Conservation (phyloP, 345 rosid genomes). For the Sisymbrium altissimum region DNA sequence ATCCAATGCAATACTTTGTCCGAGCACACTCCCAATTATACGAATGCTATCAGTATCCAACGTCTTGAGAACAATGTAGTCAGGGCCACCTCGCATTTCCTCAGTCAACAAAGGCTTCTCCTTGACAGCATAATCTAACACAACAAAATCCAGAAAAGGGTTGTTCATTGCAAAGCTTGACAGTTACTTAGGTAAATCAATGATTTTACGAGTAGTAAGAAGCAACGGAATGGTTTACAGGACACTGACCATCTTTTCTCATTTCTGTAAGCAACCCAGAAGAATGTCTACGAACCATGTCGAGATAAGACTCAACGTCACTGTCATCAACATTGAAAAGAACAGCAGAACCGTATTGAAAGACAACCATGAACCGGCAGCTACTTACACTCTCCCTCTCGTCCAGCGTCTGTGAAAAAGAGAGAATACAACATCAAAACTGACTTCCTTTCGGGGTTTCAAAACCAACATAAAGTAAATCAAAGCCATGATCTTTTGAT, state of each 20-base stretch:
- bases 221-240: not conserved
- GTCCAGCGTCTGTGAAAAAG: constrained; percentile 46
- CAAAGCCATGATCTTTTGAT: not conserved
- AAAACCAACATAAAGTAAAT: not conserved
- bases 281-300: constrained; percentile 66
- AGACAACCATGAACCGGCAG: constrained; percentile 74
- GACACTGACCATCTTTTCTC: constrained; percentile 69
- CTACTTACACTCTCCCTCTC: constrained; percentile 40
- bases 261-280: constrained; percentile 77
- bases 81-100: constrained; percentile 89
- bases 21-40: constrained; percentile 88
- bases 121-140: constrained; percentile 78
- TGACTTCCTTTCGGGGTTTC: not conserved
- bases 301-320: constrained; percentile 63
- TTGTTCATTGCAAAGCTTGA: not conserved
- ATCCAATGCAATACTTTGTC: constrained; percentile 91
- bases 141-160: not conserved
- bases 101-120: constrained; percentile 66
- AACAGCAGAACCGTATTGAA: constrained; percentile 90
- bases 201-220: not conserved
- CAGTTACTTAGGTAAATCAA: not conserved
- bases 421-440: constrained; percentile 1
- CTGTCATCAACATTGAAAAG: constrained; percentile 74
- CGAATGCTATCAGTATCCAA: constrained; percentile 86
- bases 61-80: constrained; percentile 61